phyloP scores from a whole-genome alignment of 768 basidiomycete genomes.

The Agaricus sinodeliciosus region DNA sequence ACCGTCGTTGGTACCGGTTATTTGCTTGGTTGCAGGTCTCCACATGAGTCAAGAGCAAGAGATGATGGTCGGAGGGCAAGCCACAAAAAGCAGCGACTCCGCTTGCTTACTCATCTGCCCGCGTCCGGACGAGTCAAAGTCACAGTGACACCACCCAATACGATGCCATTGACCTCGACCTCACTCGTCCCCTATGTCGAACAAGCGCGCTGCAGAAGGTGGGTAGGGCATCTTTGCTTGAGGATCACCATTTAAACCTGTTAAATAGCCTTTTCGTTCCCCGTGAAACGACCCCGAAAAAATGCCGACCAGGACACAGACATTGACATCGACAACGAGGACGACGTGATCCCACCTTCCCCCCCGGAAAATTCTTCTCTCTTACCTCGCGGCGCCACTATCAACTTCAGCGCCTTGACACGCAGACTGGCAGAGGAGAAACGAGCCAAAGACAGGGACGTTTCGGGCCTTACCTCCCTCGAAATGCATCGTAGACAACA shows the following conservation, averaged over 20 bases:
- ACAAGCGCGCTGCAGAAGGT: slow-evolving; percentile 35
- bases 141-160: not conserved
- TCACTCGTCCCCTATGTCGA: slow-evolving; percentile 21
- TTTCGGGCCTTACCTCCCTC: slow-evolving; percentile 44
- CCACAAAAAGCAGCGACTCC: slow-evolving; percentile 29
- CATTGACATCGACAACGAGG: slow-evolving; percentile 50
- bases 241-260: slow-evolving; percentile 3
- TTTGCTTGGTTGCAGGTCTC: slow-evolving; percentile 84
- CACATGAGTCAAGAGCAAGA: slow-evolving; percentile 57
- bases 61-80: slow-evolving; percentile 26
- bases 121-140: not conserved
- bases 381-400: slow-evolving; percentile 70
- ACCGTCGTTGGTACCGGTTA: slow-evolving; percentile 93
- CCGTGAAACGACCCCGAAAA: slow-evolving; percentile 38
- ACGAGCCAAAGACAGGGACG: slow-evolving; percentile 36
- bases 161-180: not conserved
- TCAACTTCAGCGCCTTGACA: slow-evolving; percentile 80
- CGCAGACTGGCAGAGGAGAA: slow-evolving; percentile 69
- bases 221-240: slow-evolving; percentile 9
- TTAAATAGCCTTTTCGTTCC: slow-evolving; percentile 24
- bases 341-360: slow-evolving; percentile 48
- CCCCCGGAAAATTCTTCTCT: slow-evolving; percentile 43
- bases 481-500: slow-evolving; percentile 67
- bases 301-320: slow-evolving; percentile 50
- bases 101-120: slow-evolving; percentile 21